Base-by-base conservation (phyloP, 371 early-diverging fungal genomes). In the Vairimorpha apis region DNA sequence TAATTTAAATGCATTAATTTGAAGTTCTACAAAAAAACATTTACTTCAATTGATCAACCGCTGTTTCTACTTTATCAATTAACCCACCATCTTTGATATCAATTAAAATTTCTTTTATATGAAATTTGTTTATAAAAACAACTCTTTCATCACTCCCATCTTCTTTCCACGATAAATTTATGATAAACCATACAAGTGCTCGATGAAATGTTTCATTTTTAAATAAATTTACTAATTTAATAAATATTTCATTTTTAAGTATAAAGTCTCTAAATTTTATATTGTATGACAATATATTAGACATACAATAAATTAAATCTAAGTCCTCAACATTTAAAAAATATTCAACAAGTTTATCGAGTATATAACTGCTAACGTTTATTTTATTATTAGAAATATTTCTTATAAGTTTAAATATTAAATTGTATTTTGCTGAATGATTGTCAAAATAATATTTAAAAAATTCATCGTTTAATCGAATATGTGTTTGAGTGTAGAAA, bases 151-250 rank as follows among this genome's bases (percentile, higher is more conserved):
- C 56, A 16, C 41, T 38, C 23, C 60, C 65, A 0, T 72, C 65
- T 23, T 72, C 65, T 7, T 27, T 65, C 72, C 72, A 72, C 25
- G 65, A 41, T 47, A 72, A 47, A 59, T 72, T 72, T 55, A 65
- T 72, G 18, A 65, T 65, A 37, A 72, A 38, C 72, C 72, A 72
- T 41, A 72, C 38, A 16, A 65, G 32, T 12, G 72, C 49, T n/a
- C 64, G 45, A 1, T 47, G 30, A 32, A 65, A 27, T 23, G 53
- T 56, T 18, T 30, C 32, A 13, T 44, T 72, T n/a, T 29, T 65
- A 32, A 63, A 44, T 7, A 72, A 30, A 27, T 55, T 51, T 55
- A 65, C 65, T 44, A 72, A 44, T 25, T 45, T 64, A 18, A 41
- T 27, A 33, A 68, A 27, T 14, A 38, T 41, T n/a, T 58, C 53